These are phyloP conservation scores for Dalechampia spathulata DNA, from an alignment of 441 rosid genomes.

Conservation along the genomic window DNA sequence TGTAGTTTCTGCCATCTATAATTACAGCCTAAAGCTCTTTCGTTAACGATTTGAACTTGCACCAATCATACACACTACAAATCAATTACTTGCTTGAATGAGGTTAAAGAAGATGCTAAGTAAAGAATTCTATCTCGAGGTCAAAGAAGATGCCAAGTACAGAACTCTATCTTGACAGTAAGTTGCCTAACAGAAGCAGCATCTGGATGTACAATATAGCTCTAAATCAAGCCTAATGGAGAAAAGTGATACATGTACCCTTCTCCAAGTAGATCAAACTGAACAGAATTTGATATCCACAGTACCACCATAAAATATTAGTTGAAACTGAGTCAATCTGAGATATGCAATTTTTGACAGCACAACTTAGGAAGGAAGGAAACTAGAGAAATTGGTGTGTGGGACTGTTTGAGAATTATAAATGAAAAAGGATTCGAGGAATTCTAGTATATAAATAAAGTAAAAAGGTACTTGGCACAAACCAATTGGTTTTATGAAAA, in stretches of 20 bases:
- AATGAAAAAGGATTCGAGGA: too few relatives aligned
- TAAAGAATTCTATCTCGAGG: too few relatives aligned
- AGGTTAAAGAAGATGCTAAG: not conserved
- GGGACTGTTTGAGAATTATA: too few relatives aligned
- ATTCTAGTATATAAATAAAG: too few relatives aligned
- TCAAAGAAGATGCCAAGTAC: too few relatives aligned
- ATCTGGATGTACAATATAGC: not conserved
- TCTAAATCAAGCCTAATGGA: not conserved
- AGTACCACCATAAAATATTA: not conserved
- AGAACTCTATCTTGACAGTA: not conserved
- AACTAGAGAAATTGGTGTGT: too few relatives aligned
- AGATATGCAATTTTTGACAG: not conserved
- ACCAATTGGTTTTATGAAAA: too few relatives aligned
- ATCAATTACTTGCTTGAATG: not conserved
- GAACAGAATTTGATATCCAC: not conserved
- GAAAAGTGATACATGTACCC: not conserved
- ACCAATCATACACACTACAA: not conserved
- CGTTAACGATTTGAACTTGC: not conserved
- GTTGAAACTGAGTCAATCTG: not conserved
- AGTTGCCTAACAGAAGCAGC: too few relatives aligned
- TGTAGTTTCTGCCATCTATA: not conserved
- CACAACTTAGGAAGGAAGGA: too few relatives aligned
- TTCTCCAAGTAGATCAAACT: not conserved
- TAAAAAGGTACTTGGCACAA: too few relatives aligned
- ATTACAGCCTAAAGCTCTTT: not conserved